Percentiles rank a stretch among this genome's conserved stretches.
Evolutionary conservation across 257 asterid species (phyloP).

Genomic region (Mitragyna speciosa): DNA sequence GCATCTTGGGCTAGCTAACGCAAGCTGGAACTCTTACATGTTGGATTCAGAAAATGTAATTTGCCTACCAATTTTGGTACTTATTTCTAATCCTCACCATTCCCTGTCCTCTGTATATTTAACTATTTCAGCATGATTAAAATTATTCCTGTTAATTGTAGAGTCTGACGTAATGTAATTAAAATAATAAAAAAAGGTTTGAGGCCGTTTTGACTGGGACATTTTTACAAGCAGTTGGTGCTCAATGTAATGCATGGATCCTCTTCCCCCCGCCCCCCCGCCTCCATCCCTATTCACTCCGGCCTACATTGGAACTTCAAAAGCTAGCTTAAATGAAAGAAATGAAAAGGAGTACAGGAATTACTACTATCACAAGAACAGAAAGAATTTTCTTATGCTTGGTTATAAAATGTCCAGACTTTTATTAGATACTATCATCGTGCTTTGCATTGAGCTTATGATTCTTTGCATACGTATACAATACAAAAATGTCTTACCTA

Average conservation of each 20-base stretch:
- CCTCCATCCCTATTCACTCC: neutral
- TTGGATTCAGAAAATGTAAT: neutral
- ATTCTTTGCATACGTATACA: slow-evolving; percentile 38
- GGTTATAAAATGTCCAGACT: slow-evolving; percentile 8
- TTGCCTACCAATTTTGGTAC: slow-evolving; percentile 3
- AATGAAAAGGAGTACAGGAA: neutral
- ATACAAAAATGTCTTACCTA: slow-evolving; percentile 40
- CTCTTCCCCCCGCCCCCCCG: neutral
- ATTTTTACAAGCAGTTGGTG: slow-evolving; percentile 28
- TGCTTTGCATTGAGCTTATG: slow-evolving; percentile 28
- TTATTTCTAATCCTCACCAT: neutral
- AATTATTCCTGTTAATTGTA: too few relatives aligned
- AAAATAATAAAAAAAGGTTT: neutral
- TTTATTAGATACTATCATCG: slow-evolving; percentile 15
- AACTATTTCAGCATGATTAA: neutral
- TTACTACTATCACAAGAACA: neutral
- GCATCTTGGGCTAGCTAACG: too few relatives aligned
- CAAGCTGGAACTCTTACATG: neutral
- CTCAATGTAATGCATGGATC: neutral
- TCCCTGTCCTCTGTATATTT: neutral
- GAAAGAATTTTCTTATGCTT: slow-evolving; percentile 16
- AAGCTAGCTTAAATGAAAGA: neutral
- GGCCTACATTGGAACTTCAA: neutral
- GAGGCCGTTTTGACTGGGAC: neutral
- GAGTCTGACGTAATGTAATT: neutral